Percentiles rank a stretch among this genome's conserved stretches.
phyloP scores from a whole-genome alignment of 1,139 yeast genomes.

The Scheffersomyces parashehatae region DNA sequence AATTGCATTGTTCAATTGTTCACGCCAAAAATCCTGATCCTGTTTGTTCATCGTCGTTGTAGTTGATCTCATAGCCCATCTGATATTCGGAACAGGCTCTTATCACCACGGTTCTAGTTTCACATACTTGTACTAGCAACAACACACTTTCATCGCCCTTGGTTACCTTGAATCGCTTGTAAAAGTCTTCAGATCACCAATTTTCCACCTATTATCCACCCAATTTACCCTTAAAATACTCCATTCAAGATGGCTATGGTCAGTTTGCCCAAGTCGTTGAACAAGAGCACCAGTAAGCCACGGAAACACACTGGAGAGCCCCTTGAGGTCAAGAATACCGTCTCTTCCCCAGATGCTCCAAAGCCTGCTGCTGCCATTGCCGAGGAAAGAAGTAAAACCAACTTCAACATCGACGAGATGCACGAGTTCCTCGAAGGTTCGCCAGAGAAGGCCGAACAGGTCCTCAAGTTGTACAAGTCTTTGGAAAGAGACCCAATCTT shows the following conservation, averaged over 20 bases:
- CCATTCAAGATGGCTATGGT: neutral
- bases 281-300: neutral
- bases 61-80: too few relatives aligned
- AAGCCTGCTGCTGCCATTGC: slow-evolving; percentile 29
- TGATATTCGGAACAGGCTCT: too few relatives aligned
- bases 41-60: too few relatives aligned
- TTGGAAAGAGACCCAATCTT: slow-evolving; percentile 57
- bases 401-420: slow-evolving; percentile 39
- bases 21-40: too few relatives aligned
- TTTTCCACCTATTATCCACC: too few relatives aligned
- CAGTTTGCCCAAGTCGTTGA: neutral
- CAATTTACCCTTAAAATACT: neutral
- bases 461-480: slow-evolving; percentile 46
- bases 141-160: too few relatives aligned
- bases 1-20: too few relatives aligned
- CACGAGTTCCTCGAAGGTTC: slow-evolving; percentile 54
- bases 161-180: too few relatives aligned
- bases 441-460: slow-evolving; percentile 41
- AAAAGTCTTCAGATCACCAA: too few relatives aligned
- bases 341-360: slow-evolving; percentile 14
- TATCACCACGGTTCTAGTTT: too few relatives aligned
- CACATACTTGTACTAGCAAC: too few relatives aligned
- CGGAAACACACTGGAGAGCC: neutral
- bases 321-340: neutral
- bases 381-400: slow-evolving; percentile 49